Percentiles rank a stretch among this genome's conserved stretches.
These are phyloP conservation scores for Taiwanofungus camphoratus DNA, from an alignment of 1,284 basidiomycete genomes.

Conservation along the genomic window DNA sequence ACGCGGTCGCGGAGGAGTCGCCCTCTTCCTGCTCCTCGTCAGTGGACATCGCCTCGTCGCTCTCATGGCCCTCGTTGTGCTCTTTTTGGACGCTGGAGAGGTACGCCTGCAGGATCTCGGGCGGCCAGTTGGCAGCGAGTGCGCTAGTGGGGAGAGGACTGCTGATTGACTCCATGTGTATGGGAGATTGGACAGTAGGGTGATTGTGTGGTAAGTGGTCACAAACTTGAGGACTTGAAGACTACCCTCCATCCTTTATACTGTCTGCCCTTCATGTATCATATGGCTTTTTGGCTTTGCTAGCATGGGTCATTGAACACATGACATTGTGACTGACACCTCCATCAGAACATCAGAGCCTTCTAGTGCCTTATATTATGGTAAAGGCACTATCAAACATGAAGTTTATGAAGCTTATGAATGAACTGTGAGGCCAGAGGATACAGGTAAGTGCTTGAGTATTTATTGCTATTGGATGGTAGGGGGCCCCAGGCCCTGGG, in stretches of 20 bases:
- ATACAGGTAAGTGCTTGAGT: not conserved
- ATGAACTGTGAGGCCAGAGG: not conserved
- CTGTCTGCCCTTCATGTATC: too few relatives aligned
- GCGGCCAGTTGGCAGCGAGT: not conserved
- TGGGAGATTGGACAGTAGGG: not conserved
- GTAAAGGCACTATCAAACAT: too few relatives aligned
- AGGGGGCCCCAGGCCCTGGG: not conserved
- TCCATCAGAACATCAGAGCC: not conserved
- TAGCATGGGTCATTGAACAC: not conserved
- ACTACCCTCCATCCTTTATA: not conserved
- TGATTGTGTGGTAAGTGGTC: not conserved
- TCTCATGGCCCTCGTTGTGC: constrained; percentile 5
- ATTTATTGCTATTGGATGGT: not conserved
- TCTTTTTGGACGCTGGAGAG: constrained; percentile 1
- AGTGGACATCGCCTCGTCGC: constrained; percentile 10
- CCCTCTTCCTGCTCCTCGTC: constrained; percentile 1
- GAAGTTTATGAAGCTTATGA: not conserved
- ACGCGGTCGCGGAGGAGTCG: not conserved
- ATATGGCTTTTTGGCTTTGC: not conserved
- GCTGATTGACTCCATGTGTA: not conserved
- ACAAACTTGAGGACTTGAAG: not conserved
- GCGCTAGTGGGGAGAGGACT: not conserved
- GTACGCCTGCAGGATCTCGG: constrained; percentile 4
- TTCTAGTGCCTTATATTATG: too few relatives aligned
- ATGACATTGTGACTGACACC: not conserved